Base-by-base conservation (phyloP, 257 asterid species). In the Paulownia fortunei region DNA sequence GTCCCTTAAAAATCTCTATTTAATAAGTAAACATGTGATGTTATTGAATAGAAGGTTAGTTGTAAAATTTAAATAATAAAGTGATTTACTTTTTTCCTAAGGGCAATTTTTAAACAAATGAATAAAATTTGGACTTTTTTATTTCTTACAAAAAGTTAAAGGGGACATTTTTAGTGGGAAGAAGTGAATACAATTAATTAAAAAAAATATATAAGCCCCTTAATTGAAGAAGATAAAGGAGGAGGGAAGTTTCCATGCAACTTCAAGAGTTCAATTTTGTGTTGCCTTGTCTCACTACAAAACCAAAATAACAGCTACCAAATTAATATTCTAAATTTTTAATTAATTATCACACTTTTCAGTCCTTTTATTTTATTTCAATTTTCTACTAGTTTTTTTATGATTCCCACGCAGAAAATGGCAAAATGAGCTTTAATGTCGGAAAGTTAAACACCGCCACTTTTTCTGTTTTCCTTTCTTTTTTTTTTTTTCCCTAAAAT, bases 261-360 rank as follows among this genome's bases (percentile, higher is more conserved):
- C 39, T 34, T 56, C 58, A 39, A 23, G 30, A 27, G 30, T 37
- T 58, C 13, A 24, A 73, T 23, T 32, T 26, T 8, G 56, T 72
- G 67, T 39, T 37, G 36, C 56, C 27, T 56, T 72, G n/a, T 41
- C 68, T 23, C 56, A 72, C 56, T 55, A 52, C 76, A 70, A 56
- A 21, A 23, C 63, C 10, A 9, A 56, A 56, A 21, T 8, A 56
- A 56, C 34, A 56, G 15, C 16, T 21, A 56, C 36, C 16, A 56
- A 24, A 56, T 54, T n/a, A 54, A 54, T 54, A 30, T 30, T 4
- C n/a, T n/a, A 3, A 46, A 8, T 46, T 11, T 1, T 47, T 47
- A 47, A 47, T 47, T 12, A n/a, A 47, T 3, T 10, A 9, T 7
- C 51, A 5, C 51, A 7, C 13, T 12, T 42, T 8, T 12, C 51